These are phyloP conservation scores for Platanus orientalis DNA, from an alignment of 164 flowering plant genomes.

Conservation along the genomic window DNA sequence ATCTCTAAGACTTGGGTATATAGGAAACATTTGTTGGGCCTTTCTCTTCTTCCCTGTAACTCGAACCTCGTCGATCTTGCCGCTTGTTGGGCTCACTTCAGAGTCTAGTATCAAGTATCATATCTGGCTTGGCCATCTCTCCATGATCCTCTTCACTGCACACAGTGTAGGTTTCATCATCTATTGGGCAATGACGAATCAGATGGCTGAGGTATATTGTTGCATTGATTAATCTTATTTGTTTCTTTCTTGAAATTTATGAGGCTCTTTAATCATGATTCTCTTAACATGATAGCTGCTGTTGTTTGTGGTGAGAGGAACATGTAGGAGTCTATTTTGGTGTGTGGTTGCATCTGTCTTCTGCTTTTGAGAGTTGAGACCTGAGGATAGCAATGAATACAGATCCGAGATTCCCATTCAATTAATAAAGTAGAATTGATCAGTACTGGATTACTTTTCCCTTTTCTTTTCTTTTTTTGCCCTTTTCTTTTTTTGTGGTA, in stretches of 20 bases:
- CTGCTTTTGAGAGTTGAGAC: too few species aligned
- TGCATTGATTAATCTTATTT: too few species aligned
- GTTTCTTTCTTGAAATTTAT: too few species aligned
- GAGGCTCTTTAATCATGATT: neutral
- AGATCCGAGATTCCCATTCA: too few species aligned
- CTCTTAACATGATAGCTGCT: neutral
- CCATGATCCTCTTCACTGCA: constrained; percentile 54
- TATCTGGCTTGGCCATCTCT: constrained; percentile 79
- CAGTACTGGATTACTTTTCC: too few species aligned
- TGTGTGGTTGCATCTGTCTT: too few species aligned
- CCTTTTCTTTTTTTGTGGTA: too few species aligned
- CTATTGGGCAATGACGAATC: constrained; percentile 34
- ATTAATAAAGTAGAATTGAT: too few species aligned
- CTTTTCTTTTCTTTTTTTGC: too few species aligned
- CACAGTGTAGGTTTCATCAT: constrained; percentile 58
- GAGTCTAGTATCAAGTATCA: constrained; percentile 72
- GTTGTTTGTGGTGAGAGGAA: too few species aligned
- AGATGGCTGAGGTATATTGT: constrained; percentile 7
- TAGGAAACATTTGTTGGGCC: constrained; percentile 52
- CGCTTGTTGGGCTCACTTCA: constrained; percentile 56
- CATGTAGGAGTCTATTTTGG: too few species aligned
- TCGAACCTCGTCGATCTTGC: constrained; percentile 53
- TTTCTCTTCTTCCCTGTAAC: constrained; percentile 75
- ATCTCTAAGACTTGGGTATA: constrained; percentile 39
- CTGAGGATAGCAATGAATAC: too few species aligned